Conservation (phyloP, 495 filamentous ascomycete species). For the Letharia lupina region DNA sequence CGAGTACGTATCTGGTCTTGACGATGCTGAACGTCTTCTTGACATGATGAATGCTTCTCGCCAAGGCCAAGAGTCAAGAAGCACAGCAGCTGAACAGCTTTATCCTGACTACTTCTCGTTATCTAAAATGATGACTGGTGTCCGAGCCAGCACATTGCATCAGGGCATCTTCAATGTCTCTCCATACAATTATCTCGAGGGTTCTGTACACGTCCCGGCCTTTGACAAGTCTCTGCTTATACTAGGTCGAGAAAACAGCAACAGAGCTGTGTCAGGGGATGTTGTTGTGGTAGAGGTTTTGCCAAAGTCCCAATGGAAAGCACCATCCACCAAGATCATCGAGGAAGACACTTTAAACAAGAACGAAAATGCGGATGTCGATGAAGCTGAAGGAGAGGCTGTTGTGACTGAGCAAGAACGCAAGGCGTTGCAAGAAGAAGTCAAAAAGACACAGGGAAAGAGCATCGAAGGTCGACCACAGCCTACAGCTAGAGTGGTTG, state of each 20-base stretch:
- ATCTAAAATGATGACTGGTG: slow-evolving; percentile 91
- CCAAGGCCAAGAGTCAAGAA: slow-evolving; percentile 56
- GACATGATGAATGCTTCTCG: slow-evolving; percentile 84
- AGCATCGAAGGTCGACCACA: slow-evolving; percentile 70
- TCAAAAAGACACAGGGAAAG: slow-evolving; percentile 74
- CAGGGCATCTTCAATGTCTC: slow-evolving; percentile 95
- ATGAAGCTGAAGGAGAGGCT: slow-evolving; percentile 61
- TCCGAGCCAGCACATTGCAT: slow-evolving; percentile 77
- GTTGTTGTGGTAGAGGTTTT: slow-evolving; percentile 85
- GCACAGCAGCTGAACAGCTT: slow-evolving; percentile 57
- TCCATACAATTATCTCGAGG: slow-evolving; percentile 94
- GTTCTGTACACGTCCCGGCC: slow-evolving; percentile 75
- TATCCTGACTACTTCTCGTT: slow-evolving; percentile 79
- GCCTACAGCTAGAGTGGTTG: slow-evolving; percentile 88
- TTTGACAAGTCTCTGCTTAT: slow-evolving; percentile 85
- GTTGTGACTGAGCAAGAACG: slow-evolving; percentile 79
- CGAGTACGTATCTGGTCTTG: slow-evolving; percentile 74
- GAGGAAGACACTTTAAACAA: slow-evolving; percentile 89
- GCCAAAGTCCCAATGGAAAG: slow-evolving; percentile 93
- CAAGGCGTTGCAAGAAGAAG: slow-evolving; percentile 79
- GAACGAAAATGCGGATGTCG: slow-evolving; percentile 83
- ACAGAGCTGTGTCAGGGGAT: slow-evolving; percentile 85
- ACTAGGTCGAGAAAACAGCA: slow-evolving; percentile 92
- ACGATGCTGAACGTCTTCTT: slow-evolving; percentile 74
- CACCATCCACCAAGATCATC: slow-evolving; percentile 85